Evolutionary conservation across 495 filamentous ascomycete genomes (phyloP), one percentile per base, ranked within the genome.

Genomic region (Pseudoneurospora amorphoporcata): DNA sequence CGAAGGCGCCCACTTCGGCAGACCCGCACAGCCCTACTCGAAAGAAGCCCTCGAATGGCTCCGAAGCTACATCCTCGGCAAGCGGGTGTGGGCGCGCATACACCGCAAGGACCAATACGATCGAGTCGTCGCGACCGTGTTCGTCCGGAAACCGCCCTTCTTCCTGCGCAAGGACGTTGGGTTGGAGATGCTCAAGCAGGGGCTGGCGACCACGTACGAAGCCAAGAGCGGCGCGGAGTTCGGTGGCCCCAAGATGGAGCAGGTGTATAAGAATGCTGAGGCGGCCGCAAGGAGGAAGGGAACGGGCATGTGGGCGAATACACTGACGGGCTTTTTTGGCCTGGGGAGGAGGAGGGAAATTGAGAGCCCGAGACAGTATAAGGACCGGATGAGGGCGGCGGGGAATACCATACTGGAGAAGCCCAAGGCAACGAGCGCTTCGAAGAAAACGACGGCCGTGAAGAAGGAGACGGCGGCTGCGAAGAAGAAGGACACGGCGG

Each of bases 61-160:
- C 42, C 88, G 87, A 17, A 81, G 80, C 14, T 94, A 93, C 77
- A 85, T 98, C n/a, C 81, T 89, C 16, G 84, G 88, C 42, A 87
- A 87, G n/a, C 89, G 89, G 14, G 91, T 98, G 41, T 90, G 94
- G 42, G 94, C 88, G 6, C 90, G 90, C 79, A 85, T 97, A 35
- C 92, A 94, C 79, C 87, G 88, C 43, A 88, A 90, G 19, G 95
- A 99, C 79, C 95, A 98, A 77, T 99, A 98, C 79, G 92, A 92
- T 71, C 89, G 95, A 19, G 90, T 95, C 12, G 94, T 99, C 2
- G 93, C 91, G 10, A 94, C 91, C 10, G 95, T 94, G 9, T 92
- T 86, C 77, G 90, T 97, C 41, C 86, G 94, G 71, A 78, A 84
- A 72, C 84, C 85, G 38, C 78, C 89, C 29, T 84, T 88, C 71